Conservation (phyloP, 768 basidiomycete genomes). For the Rossbeevera mucosa region DNA sequence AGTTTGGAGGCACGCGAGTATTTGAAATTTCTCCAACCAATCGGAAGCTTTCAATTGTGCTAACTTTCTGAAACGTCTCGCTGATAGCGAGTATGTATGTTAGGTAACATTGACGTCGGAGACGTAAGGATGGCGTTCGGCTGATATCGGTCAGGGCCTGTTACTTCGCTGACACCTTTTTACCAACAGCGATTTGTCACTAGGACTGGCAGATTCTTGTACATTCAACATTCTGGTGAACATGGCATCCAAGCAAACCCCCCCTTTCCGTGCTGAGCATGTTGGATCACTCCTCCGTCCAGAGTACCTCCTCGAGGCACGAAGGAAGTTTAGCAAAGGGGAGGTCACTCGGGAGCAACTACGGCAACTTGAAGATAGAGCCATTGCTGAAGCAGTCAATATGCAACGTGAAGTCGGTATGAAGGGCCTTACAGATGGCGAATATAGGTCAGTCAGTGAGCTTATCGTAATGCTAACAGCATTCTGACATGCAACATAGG, state of each 20-base stretch:
- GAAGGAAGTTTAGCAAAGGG: conserved; percentile 33
- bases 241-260: conserved; percentile 24
- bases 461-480: not conserved
- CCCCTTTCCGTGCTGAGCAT: conserved; percentile 45
- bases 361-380: conserved; percentile 34
- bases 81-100: too few relatives aligned
- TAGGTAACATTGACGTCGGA: not conserved
- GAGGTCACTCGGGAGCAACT: conserved; percentile 34
- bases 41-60: too few relatives aligned
- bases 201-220: not conserved
- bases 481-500: conserved; percentile 8
- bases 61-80: too few relatives aligned
- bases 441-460: not conserved
- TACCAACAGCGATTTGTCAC: too few relatives aligned
- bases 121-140: too few relatives aligned
- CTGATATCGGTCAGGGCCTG: too few relatives aligned
- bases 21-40: too few relatives aligned
- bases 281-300: conserved; percentile 44
- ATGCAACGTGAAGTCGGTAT: conserved; percentile 23
- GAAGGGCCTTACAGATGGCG: not conserved
- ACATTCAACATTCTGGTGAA: not conserved
- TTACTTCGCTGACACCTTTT: too few relatives aligned
- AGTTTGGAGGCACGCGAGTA: too few relatives aligned
- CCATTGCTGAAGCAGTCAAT: conserved; percentile 34
- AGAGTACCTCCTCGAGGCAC: conserved; percentile 34